These are phyloP conservation scores for Monosporascus sp. DNA, from an alignment of 2,329 filamentous ascomycete genomes.

Conservation along the genomic window DNA sequence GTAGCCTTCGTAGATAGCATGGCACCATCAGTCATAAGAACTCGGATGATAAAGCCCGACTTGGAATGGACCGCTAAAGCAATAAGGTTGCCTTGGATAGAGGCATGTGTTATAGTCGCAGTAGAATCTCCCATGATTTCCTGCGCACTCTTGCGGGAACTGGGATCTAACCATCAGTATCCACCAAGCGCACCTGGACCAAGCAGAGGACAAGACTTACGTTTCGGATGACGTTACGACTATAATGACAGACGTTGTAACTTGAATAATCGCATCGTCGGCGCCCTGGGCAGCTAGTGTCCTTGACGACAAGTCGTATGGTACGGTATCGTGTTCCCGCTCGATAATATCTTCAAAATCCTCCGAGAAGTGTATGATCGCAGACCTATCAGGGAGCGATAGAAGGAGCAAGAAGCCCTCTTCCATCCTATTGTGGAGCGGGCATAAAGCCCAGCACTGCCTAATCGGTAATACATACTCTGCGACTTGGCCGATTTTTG, in stretches of 20 bases:
- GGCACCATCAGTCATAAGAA: conserved; percentile 31
- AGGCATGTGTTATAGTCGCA: conserved; percentile 36
- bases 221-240: conserved; percentile 30
- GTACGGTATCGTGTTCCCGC: conserved; percentile 32
- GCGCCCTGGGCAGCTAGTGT: conserved; percentile 41
- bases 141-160: conserved; percentile 23
- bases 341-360: conserved; percentile 42
- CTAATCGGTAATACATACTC: conserved; percentile 44
- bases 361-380: conserved; percentile 41
- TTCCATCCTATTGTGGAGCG: conserved; percentile 12
- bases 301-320: conserved; percentile 46
- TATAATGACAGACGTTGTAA: conserved; percentile 45
- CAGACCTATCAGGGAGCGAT: conserved; percentile 43
- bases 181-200: conserved; percentile 1
- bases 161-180: conserved; percentile 15
- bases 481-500: conserved; percentile 56
- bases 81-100: conserved; percentile 30
- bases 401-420: conserved; percentile 38
- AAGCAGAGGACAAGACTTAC: conserved; percentile 23
- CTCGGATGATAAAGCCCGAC: conserved; percentile 32
- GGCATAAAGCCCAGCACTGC: conserved; percentile 47
- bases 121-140: conserved; percentile 25
- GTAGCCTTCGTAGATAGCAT: conserved; percentile 22
- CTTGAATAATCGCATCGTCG: conserved; percentile 41
- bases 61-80: conserved; percentile 37